Evolutionary conservation across 306 rosid genomes (phyloP), one percentile per base, ranked within the genome.

Genomic region (Acacia confusa): DNA sequence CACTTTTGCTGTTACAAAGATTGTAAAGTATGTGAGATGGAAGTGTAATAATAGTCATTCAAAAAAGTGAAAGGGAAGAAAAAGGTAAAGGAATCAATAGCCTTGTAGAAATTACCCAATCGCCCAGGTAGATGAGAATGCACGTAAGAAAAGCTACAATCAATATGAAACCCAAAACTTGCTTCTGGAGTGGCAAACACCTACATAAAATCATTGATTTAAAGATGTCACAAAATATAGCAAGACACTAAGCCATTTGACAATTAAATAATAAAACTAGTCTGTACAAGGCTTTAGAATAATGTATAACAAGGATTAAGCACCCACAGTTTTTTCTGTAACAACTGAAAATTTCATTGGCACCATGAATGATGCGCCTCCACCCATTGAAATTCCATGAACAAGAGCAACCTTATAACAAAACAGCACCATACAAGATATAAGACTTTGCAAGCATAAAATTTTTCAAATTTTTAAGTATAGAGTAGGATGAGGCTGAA

Each of bases 151-250:
- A 95, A 95, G 77, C 99, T 92, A 64, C 99, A 95, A 76, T 95
- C 99, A 48, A 98, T 87, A 84, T 95, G 97, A 87, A 90, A 92
- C 55, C 99, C 99, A 82, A 95, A 90, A 80, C 97, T 92, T 80
- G 96, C 96, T 86, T 95, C 98, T 15, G 98, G 99, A 86, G 99
- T 93, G 76, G 99, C 75, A 80, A 95, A 95, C 53, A 95, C 90
- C 98, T 93, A 41, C 12, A 71, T 60, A 78, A 70, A 70, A 80
- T 53, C 79, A 88, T 78, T 75, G 68, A 74, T 10, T 60, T 65
- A 55, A 40, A 79, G 50, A 47, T 41, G 78, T 22, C 72, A 75
- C 19, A 63, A 71, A 65, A 17, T 30, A 66, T 69, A 45, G 79
- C 19, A 30, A 82, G 79, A 66, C 44, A 63, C 36, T 12, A 24